Base-by-base conservation (phyloP, 2,329 filamentous ascomycete species). In the Colletotrichum sp. region DNA sequence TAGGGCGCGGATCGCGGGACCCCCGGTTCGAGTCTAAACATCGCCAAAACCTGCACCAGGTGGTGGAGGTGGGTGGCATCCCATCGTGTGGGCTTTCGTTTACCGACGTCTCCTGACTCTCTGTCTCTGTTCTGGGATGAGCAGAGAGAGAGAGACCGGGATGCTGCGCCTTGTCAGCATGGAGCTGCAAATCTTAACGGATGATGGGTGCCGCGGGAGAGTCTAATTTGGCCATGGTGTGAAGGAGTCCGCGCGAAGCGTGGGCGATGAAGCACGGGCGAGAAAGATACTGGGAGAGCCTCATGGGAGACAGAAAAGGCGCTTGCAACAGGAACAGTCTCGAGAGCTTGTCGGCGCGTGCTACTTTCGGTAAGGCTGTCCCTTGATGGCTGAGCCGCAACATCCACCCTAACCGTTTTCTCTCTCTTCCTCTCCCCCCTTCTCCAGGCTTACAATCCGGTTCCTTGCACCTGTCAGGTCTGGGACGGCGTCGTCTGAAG, bases 311-410 rank as follows among this genome's bases (percentile, higher is more conserved):
- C 55, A 38, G 3, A 12, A n/a, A 14, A 14, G 26, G 18, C 62
- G 30, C 38, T 64, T 75, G 73, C 34, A 64, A 75, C 73, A 64
- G 21, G n/a, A 66, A 34, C 21, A 61, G 73, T 75, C 63, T 75
- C 73, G 58, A 73, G 38, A 63, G 69, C 73, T 64, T 43, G 69
- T 75, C 73, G 36, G 56, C 58, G 14, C 10, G 16, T 32, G 58
- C 69, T 64, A 16, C 24, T 52, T 69, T 26, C 62, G 73, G 69
- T 28, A 69, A 73, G 63, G 43, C 18, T 68, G 58, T 73, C 73
- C 69, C 63, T 75, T 63, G 24, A 14, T 73, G 30, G 30, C 52
- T 59, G 69, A 75, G 73, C 69, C 73, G 69, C 73, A 8, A 8
- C 8, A 52, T 52, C 26, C 32, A 6, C 16, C 7, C 58, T 24